These are phyloP conservation scores for Phaseolus lunatus DNA, from an alignment of 306 rosid genomes.

Conservation along the genomic window DNA sequence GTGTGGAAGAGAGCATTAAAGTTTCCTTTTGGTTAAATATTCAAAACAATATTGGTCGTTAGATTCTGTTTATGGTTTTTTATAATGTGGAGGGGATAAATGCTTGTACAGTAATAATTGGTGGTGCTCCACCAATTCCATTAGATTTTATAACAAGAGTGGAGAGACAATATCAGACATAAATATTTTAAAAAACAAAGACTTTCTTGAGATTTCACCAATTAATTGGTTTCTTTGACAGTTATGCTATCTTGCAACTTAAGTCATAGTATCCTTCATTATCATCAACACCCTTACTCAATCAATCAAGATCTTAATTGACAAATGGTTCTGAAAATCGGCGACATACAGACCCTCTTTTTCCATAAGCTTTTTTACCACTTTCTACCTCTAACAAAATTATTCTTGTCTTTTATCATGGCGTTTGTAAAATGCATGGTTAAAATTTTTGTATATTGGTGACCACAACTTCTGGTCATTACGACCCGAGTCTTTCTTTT, in stretches of 20 bases:
- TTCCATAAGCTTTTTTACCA: constrained; percentile 17
- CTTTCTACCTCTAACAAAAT: constrained; percentile 30
- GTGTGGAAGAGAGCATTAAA: constrained; percentile 19
- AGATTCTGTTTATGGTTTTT: constrained; percentile 33
- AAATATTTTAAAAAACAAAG: background rate
- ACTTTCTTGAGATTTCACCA: constrained; percentile 35
- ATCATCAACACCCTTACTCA: constrained; percentile 37
- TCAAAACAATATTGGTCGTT: background rate
- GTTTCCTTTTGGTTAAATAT: constrained; percentile 8
- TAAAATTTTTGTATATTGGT: background rate
- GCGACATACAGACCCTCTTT: constrained; percentile 62
- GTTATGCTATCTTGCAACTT: constrained; percentile 49
- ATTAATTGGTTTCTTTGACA: constrained; percentile 28
- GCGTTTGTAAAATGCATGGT: background rate
- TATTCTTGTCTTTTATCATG: constrained; percentile 16
- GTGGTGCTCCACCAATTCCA: background rate
- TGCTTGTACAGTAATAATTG: background rate
- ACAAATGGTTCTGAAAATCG: constrained; percentile 52
- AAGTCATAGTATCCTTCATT: constrained; percentile 53
- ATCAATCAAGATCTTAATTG: constrained; percentile 53
- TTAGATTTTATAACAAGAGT: constrained; percentile 25
- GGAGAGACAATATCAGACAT: constrained; percentile 19
- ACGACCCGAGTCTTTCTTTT: constrained; percentile 34
- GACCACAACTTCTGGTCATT: background rate
- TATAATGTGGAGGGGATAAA: constrained; percentile 22